Evolutionary conservation across 1,139 yeast species (phyloP), one percentile per base, ranked within the genome.

Genomic region (Debaryomyces fabryi): DNA sequence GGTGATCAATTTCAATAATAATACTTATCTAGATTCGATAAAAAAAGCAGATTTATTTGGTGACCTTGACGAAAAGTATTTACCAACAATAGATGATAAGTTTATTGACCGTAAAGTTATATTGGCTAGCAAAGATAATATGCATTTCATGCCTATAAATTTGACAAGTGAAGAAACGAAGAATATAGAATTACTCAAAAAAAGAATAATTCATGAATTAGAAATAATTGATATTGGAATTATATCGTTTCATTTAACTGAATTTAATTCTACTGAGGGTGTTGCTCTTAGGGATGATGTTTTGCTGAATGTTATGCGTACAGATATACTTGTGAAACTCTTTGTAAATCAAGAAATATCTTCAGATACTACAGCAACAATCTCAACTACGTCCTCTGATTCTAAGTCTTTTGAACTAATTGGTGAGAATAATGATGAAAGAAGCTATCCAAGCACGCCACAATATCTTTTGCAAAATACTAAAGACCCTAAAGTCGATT

Each of bases 251-350:
- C 91, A 86, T 58, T 66, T 90, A 53, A 88, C 96, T 0, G 96
- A 90, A 42, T 83, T 85, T 61, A 82, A 83, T 13, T 76, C 84
- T 43, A 73, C 72, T 3, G 81, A 82, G 40, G 97, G 96, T 4
- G 80, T 74, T 3, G 75, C 84, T 0, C 65, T 91, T 16, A 71
- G 83, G 1, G 72, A 88, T 35, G 75, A 76, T 30, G 61, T 68
- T 2, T 58, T 85, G 1, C 57, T 72, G 1, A 57, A 60, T 1
- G 58, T 69, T 5, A 53, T 69, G 13, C 73, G 72, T 42, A 57
- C 62, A 18, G 65, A 64, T 48, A 68, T 69, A 21, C 67, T 71
- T 4, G 63, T 67, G 9, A 82, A 81, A 53, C 62, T 85, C 40
- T 63, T 68, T 35, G 65, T 85, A 2, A 65, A 69, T 23, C 82